These are phyloP conservation scores for Lathyrus aphaca DNA, from an alignment of 306 rosid species.

Conservation along the genomic window DNA sequence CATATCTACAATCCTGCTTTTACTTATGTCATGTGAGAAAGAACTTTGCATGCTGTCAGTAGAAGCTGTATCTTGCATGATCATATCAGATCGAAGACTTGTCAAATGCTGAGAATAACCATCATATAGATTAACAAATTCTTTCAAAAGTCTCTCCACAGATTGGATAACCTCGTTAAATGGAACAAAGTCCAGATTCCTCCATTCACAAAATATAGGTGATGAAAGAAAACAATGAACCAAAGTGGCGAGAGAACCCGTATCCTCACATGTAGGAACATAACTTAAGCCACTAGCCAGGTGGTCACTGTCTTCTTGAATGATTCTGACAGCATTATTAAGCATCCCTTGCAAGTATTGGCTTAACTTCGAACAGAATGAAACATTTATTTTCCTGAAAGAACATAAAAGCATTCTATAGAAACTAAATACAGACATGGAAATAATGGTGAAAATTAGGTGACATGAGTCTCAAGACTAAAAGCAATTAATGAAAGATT, in stretches of 20 bases:
- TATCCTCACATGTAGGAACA: conserved; percentile 55
- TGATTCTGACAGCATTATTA: conserved; percentile 52
- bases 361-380: conserved; percentile 60
- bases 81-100: conserved; percentile 51
- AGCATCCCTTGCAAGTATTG: conserved; percentile 59
- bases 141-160: conserved; percentile 65
- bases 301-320: conserved; percentile 59
- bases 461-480: conserved; percentile 20
- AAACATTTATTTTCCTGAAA: conserved; percentile 64
- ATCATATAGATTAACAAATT: conserved; percentile 64
- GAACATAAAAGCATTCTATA: conserved; percentile 27
- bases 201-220: conserved; percentile 57
- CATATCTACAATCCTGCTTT: conserved; percentile 73
- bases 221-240: conserved; percentile 65
- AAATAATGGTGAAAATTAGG: conserved; percentile 22
- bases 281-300: conserved; percentile 50
- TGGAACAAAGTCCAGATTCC: conserved; percentile 47
- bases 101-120: conserved; percentile 54
- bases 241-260: conserved; percentile 53
- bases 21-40: conserved; percentile 45
- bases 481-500: conserved; percentile 5
- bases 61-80: conserved; percentile 48
- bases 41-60: conserved; percentile 47
- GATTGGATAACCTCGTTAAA: conserved; percentile 56
- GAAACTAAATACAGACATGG: conserved; percentile 22